phyloP scores from a whole-genome alignment of 192 early-diverging fungal genomes.

The Backusella tarrabulga region DNA sequence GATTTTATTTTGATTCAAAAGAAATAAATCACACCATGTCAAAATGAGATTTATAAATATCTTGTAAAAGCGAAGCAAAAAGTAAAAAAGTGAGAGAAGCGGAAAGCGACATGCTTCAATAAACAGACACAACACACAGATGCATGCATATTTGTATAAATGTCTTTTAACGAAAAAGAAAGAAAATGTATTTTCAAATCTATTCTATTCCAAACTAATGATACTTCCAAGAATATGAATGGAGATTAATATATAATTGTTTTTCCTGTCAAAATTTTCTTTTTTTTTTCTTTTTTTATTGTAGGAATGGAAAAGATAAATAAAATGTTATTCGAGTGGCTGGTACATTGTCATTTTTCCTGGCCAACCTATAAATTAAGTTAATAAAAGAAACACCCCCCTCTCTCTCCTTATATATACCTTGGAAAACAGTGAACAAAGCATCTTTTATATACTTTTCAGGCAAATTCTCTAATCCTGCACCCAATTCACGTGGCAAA shows the following conservation, averaged over 20 bases:
- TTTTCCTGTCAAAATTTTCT: background rate
- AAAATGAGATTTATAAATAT: no score
- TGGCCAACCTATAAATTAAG: conserved; percentile 7
- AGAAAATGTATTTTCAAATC: background rate
- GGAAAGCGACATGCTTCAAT: background rate
- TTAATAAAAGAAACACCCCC: background rate
- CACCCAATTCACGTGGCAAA: conserved; percentile 23
- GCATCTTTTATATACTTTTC: conserved; percentile 16
- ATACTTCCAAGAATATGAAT: background rate
- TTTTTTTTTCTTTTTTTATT: background rate
- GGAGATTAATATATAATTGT: background rate
- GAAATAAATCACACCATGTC: no score
- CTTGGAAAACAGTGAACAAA: conserved; percentile 11
- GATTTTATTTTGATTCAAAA: no score
- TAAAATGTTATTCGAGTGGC: background rate
- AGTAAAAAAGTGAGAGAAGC: background rate
- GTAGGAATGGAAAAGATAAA: background rate
- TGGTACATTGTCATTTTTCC: conserved; percentile 21
- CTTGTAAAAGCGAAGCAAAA: background rate
- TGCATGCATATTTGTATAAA: background rate
- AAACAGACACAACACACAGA: background rate
- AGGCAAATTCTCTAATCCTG: conserved; percentile 17
- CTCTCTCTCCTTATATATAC: background rate
- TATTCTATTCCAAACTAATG: background rate
- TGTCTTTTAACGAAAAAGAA: background rate